Conservation (phyloP, 139 green algal species). For the Marvania coccoides region DNA sequence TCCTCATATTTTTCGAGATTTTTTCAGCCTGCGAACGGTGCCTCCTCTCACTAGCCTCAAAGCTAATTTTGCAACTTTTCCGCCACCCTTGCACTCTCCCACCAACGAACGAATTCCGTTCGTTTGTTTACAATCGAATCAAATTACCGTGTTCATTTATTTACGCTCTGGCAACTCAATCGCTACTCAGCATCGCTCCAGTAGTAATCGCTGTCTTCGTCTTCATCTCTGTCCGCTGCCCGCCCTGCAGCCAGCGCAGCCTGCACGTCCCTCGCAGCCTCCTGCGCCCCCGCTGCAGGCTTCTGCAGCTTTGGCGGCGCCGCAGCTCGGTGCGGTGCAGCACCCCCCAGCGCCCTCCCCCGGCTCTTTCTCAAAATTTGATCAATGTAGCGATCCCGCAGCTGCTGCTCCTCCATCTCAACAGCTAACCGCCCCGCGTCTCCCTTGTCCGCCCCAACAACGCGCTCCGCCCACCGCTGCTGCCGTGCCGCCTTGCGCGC, state of each 20-base stretch:
- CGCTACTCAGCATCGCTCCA: conserved; percentile 8
- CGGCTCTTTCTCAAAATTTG: conserved; percentile 5
- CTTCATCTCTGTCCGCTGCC: background rate
- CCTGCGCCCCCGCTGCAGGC: background rate
- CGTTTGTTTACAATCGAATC: too few relatives aligned
- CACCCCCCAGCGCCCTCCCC: background rate
- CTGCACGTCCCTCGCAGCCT: background rate
- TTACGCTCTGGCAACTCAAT: background rate
- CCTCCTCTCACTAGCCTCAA: too few relatives aligned
- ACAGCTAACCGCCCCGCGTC: background rate
- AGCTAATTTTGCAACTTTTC: too few relatives aligned
- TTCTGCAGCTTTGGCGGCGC: background rate
- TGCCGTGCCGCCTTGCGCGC: background rate
- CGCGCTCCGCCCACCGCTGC: background rate
- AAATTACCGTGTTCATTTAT: background rate
- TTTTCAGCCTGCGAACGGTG: too few relatives aligned
- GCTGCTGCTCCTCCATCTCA: background rate
- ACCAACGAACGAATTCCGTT: too few relatives aligned
- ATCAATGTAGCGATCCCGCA: background rate
- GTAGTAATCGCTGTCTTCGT: conserved; percentile 2
- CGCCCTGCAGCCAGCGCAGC: background rate
- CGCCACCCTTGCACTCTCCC: too few relatives aligned
- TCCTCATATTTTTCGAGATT: too few relatives aligned
- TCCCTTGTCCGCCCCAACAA: background rate
- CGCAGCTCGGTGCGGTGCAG: background rate